Conservation (phyloP, 2,329 filamentous ascomycete species). For the Coleophoma cylindrospora region DNA sequence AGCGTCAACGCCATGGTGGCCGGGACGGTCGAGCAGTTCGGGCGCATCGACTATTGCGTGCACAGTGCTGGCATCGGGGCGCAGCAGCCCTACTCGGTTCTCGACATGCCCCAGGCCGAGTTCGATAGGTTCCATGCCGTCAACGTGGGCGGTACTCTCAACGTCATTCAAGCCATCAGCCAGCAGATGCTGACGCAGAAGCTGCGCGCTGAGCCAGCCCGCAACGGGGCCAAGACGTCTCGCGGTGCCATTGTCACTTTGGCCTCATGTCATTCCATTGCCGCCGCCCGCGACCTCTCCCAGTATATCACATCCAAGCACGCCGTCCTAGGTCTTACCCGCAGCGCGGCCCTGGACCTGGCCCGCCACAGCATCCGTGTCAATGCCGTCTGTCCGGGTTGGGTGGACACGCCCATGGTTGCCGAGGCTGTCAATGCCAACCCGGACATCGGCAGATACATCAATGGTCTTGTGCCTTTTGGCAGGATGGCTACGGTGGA, state of each 20-base stretch:
- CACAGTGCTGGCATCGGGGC: no score
- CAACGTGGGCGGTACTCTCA: conserved; percentile 5
- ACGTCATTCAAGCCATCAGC: background rate
- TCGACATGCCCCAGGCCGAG: conserved; percentile 4
- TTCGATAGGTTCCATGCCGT: conserved; percentile 3
- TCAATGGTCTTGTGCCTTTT: conserved; percentile 4
- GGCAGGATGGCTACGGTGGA: conserved; percentile 3
- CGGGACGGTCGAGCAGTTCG: no score
- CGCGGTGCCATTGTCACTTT: conserved; percentile 7
- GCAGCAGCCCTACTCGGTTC: background rate
- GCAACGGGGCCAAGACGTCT: background rate
- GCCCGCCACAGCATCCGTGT: conserved; percentile 8
- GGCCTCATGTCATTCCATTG: conserved; percentile 4
- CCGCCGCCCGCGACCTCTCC: conserved; percentile 1
- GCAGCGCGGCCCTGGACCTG: conserved; percentile 9
- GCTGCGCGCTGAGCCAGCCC: background rate
- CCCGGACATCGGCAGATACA: conserved; percentile 1
- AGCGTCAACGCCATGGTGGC: no score
- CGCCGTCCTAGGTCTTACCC: conserved; percentile 7
- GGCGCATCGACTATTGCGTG: no score
- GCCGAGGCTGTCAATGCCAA: background rate
- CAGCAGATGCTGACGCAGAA: conserved; percentile 4
- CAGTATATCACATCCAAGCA: conserved; percentile 9
- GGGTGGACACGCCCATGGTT: conserved; percentile 11
- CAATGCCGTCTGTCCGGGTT: conserved; percentile 9